Evolutionary conservation across 2,329 filamentous ascomycete species (phyloP), one percentile per base, ranked within the genome.

Genomic region (Ophiostoma quercus): DNA sequence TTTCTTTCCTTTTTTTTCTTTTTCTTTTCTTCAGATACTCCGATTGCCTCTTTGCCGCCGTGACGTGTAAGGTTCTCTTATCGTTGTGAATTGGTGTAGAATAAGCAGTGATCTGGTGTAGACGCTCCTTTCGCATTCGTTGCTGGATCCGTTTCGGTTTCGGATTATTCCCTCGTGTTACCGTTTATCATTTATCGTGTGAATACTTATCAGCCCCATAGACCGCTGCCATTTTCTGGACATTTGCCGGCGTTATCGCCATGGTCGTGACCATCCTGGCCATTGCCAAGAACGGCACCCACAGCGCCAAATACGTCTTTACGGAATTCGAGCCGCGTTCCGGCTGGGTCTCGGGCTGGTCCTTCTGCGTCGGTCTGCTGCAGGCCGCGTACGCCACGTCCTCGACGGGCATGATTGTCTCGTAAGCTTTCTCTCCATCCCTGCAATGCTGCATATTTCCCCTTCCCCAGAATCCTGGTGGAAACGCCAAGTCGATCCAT

Each of bases 201-300:
- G 34, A 65, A 65, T 65, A 34, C 62, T 65, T 39, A 65, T 65
- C 62, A 65, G 22, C 34, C 62, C 4, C 29, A 25, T 66, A 66
- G 65, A 66, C 65, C 25, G 65, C 65, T 16, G 65, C 65, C 65
- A 66, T 66, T 39, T 66, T 29, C n/a, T 66, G 65, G 65, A 66
- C 65, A 41, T 66, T 66, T 66, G 65, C 65, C n/a, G 65, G 65
- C 39, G 37, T 66, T 16, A 47, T 66, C 22, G 65, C 65, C 37
- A 41, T 66, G 22, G 65, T 66, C 11, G 65, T 39, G 3, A 6
- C 14, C 65, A 32, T 66, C 12, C 65, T 66, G 39, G 65, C 65
- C 12, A 22, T 66, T 22, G n/a, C n/a, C 37, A 66, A 66, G 65
- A 16, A 66, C 37, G 65, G 65, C 65, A 41, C 22, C n/a, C 65